These are phyloP conservation scores for Gentiana dahurica DNA, from an alignment of 257 asterid genomes.

Conservation along the genomic window DNA sequence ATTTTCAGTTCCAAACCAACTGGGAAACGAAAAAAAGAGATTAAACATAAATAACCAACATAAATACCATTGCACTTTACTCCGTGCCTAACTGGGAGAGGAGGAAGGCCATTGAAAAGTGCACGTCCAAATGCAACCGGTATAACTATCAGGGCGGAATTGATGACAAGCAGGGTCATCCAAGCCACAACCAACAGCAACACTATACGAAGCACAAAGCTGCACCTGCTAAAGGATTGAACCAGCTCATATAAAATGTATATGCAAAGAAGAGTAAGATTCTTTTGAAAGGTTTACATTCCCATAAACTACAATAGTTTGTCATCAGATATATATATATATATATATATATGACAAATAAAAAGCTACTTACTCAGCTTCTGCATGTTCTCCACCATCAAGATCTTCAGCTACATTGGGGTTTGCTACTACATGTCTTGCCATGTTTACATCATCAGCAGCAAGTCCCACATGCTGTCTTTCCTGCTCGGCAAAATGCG, in stretches of 20 bases:
- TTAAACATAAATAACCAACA: background rate
- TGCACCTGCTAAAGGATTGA: slow-evolving; percentile 63
- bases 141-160: slow-evolving; percentile 72
- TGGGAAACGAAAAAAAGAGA: background rate
- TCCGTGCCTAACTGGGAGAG: slow-evolving; percentile 88
- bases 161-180: slow-evolving; percentile 83
- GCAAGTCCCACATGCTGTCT: slow-evolving; percentile 34
- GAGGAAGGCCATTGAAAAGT: slow-evolving; percentile 72
- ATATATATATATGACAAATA: too few species aligned
- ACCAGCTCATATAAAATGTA: slow-evolving; percentile 23
- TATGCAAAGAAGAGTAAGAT: slow-evolving; percentile 6
- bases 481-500: slow-evolving; percentile 48
- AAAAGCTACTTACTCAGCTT: slow-evolving; percentile 59
- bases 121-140: slow-evolving; percentile 87
- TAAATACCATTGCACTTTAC: slow-evolving; percentile 82
- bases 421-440: slow-evolving; percentile 38
- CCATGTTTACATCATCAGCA: slow-evolving; percentile 48
- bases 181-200: slow-evolving; percentile 80
- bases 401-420: slow-evolving; percentile 32
- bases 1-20: background rate
- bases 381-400: slow-evolving; percentile 60
- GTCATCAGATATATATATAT: too few species aligned
- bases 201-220: slow-evolving; percentile 80
- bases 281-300: background rate
- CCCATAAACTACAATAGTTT: too few species aligned